A percentile compares a stretch with the other conserved stretches of the same genome.
These are phyloP conservation scores for Taphrina deformans DNA, from an alignment of 1,139 yeast genomes.

Conservation along the genomic window DNA sequence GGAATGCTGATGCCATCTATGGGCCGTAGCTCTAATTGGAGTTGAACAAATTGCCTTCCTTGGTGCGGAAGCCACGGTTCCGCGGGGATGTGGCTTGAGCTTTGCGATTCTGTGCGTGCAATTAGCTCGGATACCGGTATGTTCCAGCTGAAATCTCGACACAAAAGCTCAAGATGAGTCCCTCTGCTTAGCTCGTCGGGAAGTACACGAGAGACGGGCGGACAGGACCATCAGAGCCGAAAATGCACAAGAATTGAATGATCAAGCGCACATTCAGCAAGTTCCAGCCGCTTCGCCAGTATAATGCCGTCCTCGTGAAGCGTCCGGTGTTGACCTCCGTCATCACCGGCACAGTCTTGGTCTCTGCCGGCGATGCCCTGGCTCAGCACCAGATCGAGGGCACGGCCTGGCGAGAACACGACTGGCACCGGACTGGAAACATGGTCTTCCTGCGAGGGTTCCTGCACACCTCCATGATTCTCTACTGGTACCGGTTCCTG, in stretches of 20 bases:
- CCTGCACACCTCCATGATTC: slow-evolving; percentile 24
- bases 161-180: too few relatives aligned
- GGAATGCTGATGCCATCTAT: too few relatives aligned
- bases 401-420: slow-evolving; percentile 3
- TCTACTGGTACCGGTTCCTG: slow-evolving; percentile 26
- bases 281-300: neutral
- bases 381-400: slow-evolving; percentile 21
- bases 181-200: too few relatives aligned
- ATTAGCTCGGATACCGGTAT: too few relatives aligned
- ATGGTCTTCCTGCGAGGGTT: slow-evolving; percentile 26
- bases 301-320: neutral
- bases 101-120: neutral
- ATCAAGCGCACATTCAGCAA: neutral
- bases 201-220: too few relatives aligned
- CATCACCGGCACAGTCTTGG: slow-evolving; percentile 15
- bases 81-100: neutral
- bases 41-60: neutral
- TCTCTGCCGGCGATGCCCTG: slow-evolving; percentile 15
- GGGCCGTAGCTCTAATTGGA: neutral
- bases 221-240: too few relatives aligned
- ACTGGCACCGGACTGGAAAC: slow-evolving; percentile 14
- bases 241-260: too few relatives aligned
- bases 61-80: neutral
- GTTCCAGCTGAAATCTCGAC: too few relatives aligned
- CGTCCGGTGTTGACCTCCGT: slow-evolving; percentile 7